Evolutionary conservation across 192 early-diverging fungal species (phyloP).

Genomic region (Coemansia sp.): DNA sequence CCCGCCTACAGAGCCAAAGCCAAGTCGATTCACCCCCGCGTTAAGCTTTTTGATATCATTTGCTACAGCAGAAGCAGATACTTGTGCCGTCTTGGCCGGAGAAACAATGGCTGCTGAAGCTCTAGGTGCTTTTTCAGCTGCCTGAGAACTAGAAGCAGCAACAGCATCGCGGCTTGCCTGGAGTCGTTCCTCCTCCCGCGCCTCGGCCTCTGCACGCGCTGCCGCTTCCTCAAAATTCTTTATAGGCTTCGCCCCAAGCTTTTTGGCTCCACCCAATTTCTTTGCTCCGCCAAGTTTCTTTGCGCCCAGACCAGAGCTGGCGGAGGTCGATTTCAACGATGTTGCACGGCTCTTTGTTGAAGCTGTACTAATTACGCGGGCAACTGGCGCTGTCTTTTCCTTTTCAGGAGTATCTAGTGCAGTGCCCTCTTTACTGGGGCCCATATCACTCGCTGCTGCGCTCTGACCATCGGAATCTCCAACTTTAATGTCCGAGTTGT

Average conservation of each 20-base stretch:
- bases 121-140: neutral
- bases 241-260: conserved; percentile 66
- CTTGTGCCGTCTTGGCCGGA: neutral
- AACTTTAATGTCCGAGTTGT: neutral
- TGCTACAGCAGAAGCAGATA: neutral
- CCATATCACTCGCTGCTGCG: neutral
- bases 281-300: conserved; percentile 56
- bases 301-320: conserved; percentile 28
- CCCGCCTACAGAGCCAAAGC: conserved; percentile 55
- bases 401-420: neutral
- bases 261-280: conserved; percentile 85
- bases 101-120: conserved; percentile 2
- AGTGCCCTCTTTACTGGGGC: neutral
- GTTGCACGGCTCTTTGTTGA: conserved; percentile 26
- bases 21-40: conserved; percentile 69
- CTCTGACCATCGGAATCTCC: neutral
- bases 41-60: conserved; percentile 59
- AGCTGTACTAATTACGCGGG: conserved; percentile 21
- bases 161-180: conserved; percentile 53
- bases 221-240: conserved; percentile 93
- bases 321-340: conserved; percentile 26
- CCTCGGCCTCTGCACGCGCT: conserved; percentile 79
- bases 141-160: neutral
- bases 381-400: conserved; percentile 30
- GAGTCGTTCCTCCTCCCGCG: conserved; percentile 65